A percentile compares a stretch with the other conserved stretches of the same genome.
Evolutionary conservation across 1,139 yeast genomes (phyloP).

Genomic region (Blastobotrys elegans): DNA sequence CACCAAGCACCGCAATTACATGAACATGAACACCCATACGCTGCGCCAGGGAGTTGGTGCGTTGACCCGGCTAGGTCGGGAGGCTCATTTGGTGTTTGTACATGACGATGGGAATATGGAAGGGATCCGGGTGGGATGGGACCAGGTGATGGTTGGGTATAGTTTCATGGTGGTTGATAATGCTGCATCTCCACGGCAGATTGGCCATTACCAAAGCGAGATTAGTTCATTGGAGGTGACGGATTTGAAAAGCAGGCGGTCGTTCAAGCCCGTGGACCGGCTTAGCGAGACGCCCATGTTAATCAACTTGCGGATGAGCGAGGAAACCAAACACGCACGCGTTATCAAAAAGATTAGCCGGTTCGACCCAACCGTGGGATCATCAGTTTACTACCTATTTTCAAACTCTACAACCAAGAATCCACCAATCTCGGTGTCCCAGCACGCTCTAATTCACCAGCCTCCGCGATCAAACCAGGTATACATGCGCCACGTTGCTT

Average conservation of each 20-base stretch:
- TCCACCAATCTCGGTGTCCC: not conserved
- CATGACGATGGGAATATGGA: conserved; percentile 3
- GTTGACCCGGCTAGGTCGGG: not conserved
- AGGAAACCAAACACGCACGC: not conserved
- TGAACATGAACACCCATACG: not conserved
- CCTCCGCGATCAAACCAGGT: not conserved
- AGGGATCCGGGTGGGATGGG: conserved; percentile 5
- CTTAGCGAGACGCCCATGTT: conserved; percentile 5
- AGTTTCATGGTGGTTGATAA: conserved; percentile 6
- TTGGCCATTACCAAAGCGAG: conserved; percentile 9
- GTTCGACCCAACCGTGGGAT: not conserved
- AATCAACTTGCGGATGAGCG: conserved; percentile 3
- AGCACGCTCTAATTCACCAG: conserved; percentile 10
- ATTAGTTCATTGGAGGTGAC: not conserved
- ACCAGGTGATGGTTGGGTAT: conserved; percentile 1
- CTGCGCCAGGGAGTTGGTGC: conserved; percentile 6
- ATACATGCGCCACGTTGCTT: conserved; percentile 7
- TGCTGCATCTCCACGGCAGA: conserved; percentile 1
- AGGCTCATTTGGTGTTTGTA: conserved; percentile 5
- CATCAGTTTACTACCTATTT: conserved; percentile 3
- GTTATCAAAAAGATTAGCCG: not conserved
- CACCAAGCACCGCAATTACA: not conserved
- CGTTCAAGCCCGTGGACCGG: conserved; percentile 3
- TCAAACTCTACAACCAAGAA: not conserved
- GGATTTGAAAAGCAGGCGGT: not conserved